Evolutionary conservation across 2,329 filamentous ascomycete species (phyloP).

Genomic region (Plectosphaerella cucumerina): DNA sequence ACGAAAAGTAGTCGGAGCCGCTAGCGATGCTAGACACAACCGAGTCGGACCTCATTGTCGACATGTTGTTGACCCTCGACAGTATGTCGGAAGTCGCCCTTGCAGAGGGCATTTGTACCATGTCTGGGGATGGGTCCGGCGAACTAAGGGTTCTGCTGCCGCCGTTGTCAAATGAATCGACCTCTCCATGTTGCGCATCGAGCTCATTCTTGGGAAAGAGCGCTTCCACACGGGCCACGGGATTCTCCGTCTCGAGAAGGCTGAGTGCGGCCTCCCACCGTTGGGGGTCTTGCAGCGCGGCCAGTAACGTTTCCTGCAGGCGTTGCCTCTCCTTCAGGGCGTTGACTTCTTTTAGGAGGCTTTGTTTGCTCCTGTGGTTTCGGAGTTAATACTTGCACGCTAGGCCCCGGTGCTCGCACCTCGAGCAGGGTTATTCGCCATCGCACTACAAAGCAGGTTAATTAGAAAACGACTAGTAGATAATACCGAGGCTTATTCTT

Average conservation of each 20-base stretch:
- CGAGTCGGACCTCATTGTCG: neutral
- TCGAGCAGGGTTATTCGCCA: slow-evolving; percentile 4
- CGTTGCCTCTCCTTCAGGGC: neutral
- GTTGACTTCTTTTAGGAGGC: neutral
- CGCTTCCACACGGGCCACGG: neutral
- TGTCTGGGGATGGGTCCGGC: neutral
- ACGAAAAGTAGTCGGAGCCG: neutral
- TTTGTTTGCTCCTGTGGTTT: neutral
- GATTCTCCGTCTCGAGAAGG: neutral
- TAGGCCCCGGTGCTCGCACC: neutral
- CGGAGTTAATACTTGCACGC: slow-evolving; percentile 3
- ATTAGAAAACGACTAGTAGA: no score
- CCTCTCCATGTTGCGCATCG: neutral
- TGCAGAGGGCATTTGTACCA: neutral
- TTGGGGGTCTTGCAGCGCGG: neutral
- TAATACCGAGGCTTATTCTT: no score
- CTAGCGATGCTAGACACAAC: neutral
- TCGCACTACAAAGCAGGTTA: slow-evolving; percentile 1
- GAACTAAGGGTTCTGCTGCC: neutral
- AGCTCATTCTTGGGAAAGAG: neutral
- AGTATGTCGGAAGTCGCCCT: neutral
- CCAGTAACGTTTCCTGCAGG: neutral
- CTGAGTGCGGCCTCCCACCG: neutral
- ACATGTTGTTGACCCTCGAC: no score
- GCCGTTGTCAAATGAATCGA: neutral